Evolutionary conservation across 257 asterid genomes (phyloP).

Genomic region (Anisodus acutangulus): DNA sequence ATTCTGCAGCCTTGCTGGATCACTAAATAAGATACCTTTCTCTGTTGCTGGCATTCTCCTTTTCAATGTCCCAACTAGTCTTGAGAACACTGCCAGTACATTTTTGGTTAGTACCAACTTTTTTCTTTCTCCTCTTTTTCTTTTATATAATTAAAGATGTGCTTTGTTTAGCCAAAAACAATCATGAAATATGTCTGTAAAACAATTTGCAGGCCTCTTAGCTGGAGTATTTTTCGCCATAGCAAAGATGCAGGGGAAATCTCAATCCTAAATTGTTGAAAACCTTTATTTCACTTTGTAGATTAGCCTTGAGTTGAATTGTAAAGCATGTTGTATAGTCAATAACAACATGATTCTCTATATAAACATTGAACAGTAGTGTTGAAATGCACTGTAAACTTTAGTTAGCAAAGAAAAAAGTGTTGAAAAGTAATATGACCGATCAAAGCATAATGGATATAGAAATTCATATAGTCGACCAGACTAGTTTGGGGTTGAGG

Average conservation of each 20-base stretch:
- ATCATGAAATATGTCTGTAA: conserved; percentile 28
- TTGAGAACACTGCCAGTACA: conserved; percentile 79
- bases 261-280: conserved; percentile 38
- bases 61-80: conserved; percentile 76
- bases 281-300: neutral
- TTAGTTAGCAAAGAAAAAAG: too few relatives aligned
- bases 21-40: conserved; percentile 89
- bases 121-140: neutral
- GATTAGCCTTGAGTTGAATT: neutral
- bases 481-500: too few relatives aligned
- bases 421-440: neutral
- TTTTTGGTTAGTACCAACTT: conserved; percentile 60
- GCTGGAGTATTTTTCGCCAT: conserved; percentile 90
- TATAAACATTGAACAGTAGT: neutral
- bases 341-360: neutral
- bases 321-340: neutral
- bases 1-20: conserved; percentile 79
- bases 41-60: conserved; percentile 85
- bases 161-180: neutral
- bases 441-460: too few relatives aligned
- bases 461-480: too few relatives aligned
- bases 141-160: neutral
- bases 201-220: conserved; percentile 55
- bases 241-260: conserved; percentile 72
- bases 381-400: neutral